Base-by-base conservation (phyloP, 768 basidiomycete genomes). In the Trametes cinnabarina region DNA sequence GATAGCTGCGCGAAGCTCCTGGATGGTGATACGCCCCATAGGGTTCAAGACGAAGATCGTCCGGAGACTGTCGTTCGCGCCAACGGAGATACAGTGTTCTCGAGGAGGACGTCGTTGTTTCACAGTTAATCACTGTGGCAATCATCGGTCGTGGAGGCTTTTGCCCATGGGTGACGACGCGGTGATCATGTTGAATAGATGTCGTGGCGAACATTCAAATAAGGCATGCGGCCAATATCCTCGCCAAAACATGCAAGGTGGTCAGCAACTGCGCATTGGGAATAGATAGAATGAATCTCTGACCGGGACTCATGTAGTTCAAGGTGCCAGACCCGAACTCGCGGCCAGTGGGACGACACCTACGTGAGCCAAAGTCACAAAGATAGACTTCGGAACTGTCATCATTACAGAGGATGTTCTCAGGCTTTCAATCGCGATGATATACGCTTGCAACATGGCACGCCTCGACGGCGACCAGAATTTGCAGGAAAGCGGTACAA, bases 351-450 rank as follows among this genome's bases (percentile, higher is more conserved):
- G 47, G 51, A 25, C 55, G 56, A 43, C 57, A 56, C n/a, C 66
- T 65, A 17, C 63, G 53, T 35, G 67, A 57, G 19, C 69, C 69
- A 63, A 79, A 82, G 70, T 84, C 82, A 19, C 78, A 74, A 34
- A 84, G 63, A 47, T 74, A 72, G 57, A 80, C 71, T 62, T 69
- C 58, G 52, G 66, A 65, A 14, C 76, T 77, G 53, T 79, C 56
- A 76, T 66, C 34, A 73, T 66, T 71, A 60, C 73, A 74, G 46
- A 99, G 85, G 17, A 98, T 88, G 68, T 99, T 99, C 71, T 98
- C 96, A 28, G 97, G 97, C 74, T 98, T 98, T 88, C 98, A 93
- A 71, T 99, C 97, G 42, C 97, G 90, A 73, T 98, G 97, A 74
- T 96, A 98, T 73, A 84, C 76, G 35, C 76, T 74, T 37, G 74